Base-by-base conservation (phyloP, 2,329 filamentous ascomycete genomes). In the Penicillium oxalicum region DNA sequence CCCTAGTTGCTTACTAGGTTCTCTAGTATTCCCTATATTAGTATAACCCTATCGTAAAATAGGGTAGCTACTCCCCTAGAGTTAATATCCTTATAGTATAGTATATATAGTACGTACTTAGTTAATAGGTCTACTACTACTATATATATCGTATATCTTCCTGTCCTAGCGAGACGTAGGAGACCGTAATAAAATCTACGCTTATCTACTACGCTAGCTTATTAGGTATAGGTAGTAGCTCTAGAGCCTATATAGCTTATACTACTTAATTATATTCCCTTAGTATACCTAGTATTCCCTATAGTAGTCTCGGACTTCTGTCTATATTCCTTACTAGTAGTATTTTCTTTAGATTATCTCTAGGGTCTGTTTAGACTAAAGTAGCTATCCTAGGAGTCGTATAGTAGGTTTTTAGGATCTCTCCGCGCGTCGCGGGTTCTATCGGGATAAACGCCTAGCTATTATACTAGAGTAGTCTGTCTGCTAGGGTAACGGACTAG, bases 141-240 rank as follows among this genome's bases (percentile, higher is more conserved):
- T 45, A 43, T 33, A 32, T n/a, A n/a, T n/a, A n/a, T n/a, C n/a
- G n/a, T n/a, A n/a, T 25, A 43, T 18, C 13, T 33, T 24, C 13
- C 32, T 33, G 0, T 45, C 5, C 12, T 36, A 36, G 4, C n/a
- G n/a, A n/a, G n/a, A n/a, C n/a, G 25, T 45, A 45, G 25, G 1
- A 45, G 33, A 24, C 25, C 18, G 24, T 45, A 36, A 45, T 45
- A 43, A 43, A 43, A 12, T 43, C 18, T 32, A 43, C n/a, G 24
- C 40, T 43, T 24, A 32, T 33, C 18, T 43, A 32, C 9, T 43
- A 32, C 33, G n/a, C 7, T 18, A 11, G 26, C 1, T 38, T 38
- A 7, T 32, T 32, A 13, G 18, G 9, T 18, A 37, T 18, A 4
- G 7, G 7, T 37, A 37, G 8, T 37, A 37, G 35, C 9, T 37